phyloP scores from a whole-genome alignment of 768 basidiomycete species.

The Boletus tylopilopsis region DNA sequence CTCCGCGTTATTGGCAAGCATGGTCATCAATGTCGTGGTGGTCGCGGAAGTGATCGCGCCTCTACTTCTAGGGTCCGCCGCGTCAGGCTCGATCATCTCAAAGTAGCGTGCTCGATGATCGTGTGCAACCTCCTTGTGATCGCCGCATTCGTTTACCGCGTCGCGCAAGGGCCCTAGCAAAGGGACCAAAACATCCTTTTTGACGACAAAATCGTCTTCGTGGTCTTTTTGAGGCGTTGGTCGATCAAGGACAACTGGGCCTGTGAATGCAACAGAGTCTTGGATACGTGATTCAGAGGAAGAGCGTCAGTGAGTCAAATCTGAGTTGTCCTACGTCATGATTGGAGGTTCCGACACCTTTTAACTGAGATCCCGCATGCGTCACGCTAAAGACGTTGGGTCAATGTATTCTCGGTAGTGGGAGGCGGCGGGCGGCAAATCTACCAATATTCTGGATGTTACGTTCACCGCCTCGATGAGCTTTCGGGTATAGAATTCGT shows the following conservation, averaged over 20 bases:
- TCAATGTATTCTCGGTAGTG: no score
- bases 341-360: no score
- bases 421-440: no score
- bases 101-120: constrained; percentile 14
- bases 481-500: no score
- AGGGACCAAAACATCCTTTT: no score
- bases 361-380: no score
- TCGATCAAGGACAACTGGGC: not conserved
- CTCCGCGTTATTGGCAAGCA: constrained; percentile 21
- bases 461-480: no score
- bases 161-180: not conserved
- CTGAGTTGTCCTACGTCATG: no score
- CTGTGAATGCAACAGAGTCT: not conserved
- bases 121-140: constrained; percentile 25
- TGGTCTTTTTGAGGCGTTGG: not conserved
- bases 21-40: constrained; percentile 18
- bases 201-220: not conserved
- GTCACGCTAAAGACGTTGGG: no score
- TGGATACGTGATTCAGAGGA: not conserved
- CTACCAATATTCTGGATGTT: no score
- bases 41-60: constrained; percentile 11
- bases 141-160: constrained; percentile 16
- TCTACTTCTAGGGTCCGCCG: not conserved
- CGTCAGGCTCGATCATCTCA: constrained; percentile 18
- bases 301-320: not conserved